Evolutionary conservation across 495 filamentous ascomycete species (phyloP), one percentile per base, ranked within the genome.

Genomic region (Opeltia flavorubescens): DNA sequence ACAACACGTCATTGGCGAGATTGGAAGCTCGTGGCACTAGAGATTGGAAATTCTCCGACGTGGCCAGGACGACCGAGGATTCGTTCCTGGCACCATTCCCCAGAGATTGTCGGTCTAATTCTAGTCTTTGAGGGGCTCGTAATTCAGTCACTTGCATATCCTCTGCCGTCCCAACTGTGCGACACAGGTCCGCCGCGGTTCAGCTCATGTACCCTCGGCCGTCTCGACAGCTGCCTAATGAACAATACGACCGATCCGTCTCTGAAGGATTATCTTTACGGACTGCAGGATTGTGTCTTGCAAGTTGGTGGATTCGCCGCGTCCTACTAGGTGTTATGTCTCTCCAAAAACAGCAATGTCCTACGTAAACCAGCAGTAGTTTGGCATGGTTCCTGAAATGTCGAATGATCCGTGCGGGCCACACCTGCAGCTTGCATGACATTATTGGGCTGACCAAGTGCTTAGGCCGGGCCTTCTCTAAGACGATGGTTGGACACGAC

Each of bases 141-240:
- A 35, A 35, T 35, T 13, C 12, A 35, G 33, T 13, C 18, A 17
- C 33, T 35, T 35, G 5, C 3, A 15, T 41, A 7, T 20, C 38
- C 38, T 41, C 38, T 41, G 38, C 38, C 38, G 38, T 41, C 7
- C 38, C 38, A 41, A 41, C 38, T 25, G 21, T 21, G 38, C 38
- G 25, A 20, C 38, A 21, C 38, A 31, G 13, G 29, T 13, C 29
- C 29, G 29, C 29, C 29, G 13, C 29, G 6, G 29, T 31, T 13
- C 29, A 6, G 29, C 13, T 13, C 29, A 6, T 31, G 29, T 31
- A 6, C 29, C 29, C 6, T 31, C 29, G 29, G 6, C 29, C 13
- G 29, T 31, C 13, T 31, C 29, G 29, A 31, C 29, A 31, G 29
- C 29, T 31, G 29, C 29, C 29, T 31, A 13, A 31, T 6, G 6